Base-by-base conservation (phyloP, 148 eudicot species). In the Rhododendron ovatum region DNA sequence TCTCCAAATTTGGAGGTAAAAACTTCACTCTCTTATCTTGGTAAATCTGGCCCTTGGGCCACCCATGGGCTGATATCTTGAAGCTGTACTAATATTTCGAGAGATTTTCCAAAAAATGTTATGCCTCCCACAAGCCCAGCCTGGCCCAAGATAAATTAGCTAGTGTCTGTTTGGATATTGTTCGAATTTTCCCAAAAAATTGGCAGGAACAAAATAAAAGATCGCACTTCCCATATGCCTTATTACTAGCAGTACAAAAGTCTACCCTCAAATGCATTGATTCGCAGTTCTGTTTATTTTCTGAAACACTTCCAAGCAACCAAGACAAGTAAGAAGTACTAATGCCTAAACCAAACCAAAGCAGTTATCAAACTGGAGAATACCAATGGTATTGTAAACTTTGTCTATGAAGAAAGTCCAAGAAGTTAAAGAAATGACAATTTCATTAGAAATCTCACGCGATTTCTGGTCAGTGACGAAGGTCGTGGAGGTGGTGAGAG, bases 401-500 rank as follows among this genome's bases (percentile, higher is more conserved):
- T 55, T 55, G 61, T 55, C 22, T 17, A 55, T 17, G 61, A 4
- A 63, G 12, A 65, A n/a, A 65, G 73, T 10, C 33, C 1, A 26
- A 65, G 30, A 65, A 65, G 73, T 65, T 65, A 13, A 13, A 57
- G 65, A 20, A 5, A 59, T 59, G 20, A 15, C n/a, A 59, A 26
- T 20, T 20, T 55, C 61, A 55, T 15, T 17, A 55, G 61, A 55
- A 73, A 33, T 30, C 39, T 13, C 7, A 13, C 13, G 77, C 0
- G 4, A 73, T 33, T 11, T 14, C 14, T 73, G 18, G 33, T 73
- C 7, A 73, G 78, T 92, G 89, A 79, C 87, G 91, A 43, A 90
- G 90, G 82, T 79, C 37, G 77, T 87, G 76, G 78, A 90, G 90
- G 80, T 79, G 69, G 81, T 87, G 76, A 80, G 89, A 84, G 8